These are phyloP conservation scores for Veloporphyrellus conicus DNA, from an alignment of 1,284 basidiomycete species.

Conservation along the genomic window DNA sequence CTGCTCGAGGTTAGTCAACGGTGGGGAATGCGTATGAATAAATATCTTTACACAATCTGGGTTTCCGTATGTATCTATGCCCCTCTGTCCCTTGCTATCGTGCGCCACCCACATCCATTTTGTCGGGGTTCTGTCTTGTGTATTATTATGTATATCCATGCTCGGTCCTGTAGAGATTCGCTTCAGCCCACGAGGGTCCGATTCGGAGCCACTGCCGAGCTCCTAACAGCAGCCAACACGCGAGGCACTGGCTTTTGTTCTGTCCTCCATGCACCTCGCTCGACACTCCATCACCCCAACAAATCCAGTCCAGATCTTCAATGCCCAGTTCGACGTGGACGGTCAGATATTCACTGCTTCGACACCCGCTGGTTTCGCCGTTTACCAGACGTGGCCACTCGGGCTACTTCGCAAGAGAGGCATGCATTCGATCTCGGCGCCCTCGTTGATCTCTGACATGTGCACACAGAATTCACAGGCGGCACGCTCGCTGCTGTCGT, in stretches of 20 bases:
- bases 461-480: constrained; percentile 59
- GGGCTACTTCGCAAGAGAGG: constrained; percentile 76
- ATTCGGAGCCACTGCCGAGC: constrained; percentile 11
- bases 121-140: constrained; percentile 14
- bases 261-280: constrained; percentile 75
- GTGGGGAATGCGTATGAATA: not conserved
- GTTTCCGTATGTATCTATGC: constrained; percentile 23
- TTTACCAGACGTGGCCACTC: constrained; percentile 80
- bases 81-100: constrained; percentile 12
- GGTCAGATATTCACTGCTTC: constrained; percentile 79
- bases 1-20: constrained; percentile 30
- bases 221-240: constrained; percentile 11
- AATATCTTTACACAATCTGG: constrained; percentile 24
- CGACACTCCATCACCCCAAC: constrained; percentile 82
- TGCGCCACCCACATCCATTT: constrained; percentile 8
- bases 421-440: constrained; percentile 34
- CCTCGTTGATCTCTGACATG: constrained; percentile 3
- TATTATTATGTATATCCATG: constrained; percentile 15
- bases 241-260: constrained; percentile 16
- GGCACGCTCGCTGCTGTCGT: constrained; percentile 77
- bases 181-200: constrained; percentile 1
- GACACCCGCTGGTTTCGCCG: constrained; percentile 80
- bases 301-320: constrained; percentile 69
- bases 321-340: constrained; percentile 74
- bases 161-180: not conserved